Base-by-base conservation (phyloP, 139 green algal species). In the Volvox africanus region DNA sequence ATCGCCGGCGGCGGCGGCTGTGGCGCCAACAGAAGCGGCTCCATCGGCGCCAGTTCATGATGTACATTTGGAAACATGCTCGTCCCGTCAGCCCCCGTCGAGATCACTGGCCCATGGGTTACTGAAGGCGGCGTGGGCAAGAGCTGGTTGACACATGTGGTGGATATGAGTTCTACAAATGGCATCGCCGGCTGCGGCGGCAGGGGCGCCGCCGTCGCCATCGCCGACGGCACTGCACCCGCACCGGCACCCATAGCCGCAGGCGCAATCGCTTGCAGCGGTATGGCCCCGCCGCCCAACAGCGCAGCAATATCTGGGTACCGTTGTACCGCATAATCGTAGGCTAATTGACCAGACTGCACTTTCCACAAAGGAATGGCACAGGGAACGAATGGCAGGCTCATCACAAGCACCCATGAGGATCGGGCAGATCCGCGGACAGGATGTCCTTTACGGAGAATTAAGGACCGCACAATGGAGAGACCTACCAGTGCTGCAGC, bases 261-360 rank as follows among this genome's bases (percentile, higher is more conserved):
- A 55, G 44, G 5, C 44, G 44, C 44, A 55, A 55, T 55, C 44
- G 44, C 44, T 55, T 5, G 44, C 44, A 9, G 44, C 44, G 44
- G 44, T 55, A 9, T 55, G 44, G 9, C 5, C 44, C 44, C 69
- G n/a, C 50, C 30, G 65, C 79, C 88, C 18, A 92, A 68, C 37
- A 92, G 67, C n/a, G 80, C 35, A 16, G 80, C 80, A 0, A 92
- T 65, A 12, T 30, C 18, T 12, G 81, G 50, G 81, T 89, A 68
- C 71, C 73, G 71, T 26, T 78, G 61, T 5, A 69, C 50, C 6
- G 88, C 68, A 33, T 86, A 85, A 61, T 92, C 81, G 44, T 80
- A 89, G 26, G 80, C 30, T 0, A 16, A 36, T 6, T 13, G 28
- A 1, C 86, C 86, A 2, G 35, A 1, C 86, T 89, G 68, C 69